Percentiles rank a stretch among this genome's conserved stretches.
Evolutionary conservation across 345 rosid genomes (phyloP).

Genomic region (Orychophragmus violaceus): DNA sequence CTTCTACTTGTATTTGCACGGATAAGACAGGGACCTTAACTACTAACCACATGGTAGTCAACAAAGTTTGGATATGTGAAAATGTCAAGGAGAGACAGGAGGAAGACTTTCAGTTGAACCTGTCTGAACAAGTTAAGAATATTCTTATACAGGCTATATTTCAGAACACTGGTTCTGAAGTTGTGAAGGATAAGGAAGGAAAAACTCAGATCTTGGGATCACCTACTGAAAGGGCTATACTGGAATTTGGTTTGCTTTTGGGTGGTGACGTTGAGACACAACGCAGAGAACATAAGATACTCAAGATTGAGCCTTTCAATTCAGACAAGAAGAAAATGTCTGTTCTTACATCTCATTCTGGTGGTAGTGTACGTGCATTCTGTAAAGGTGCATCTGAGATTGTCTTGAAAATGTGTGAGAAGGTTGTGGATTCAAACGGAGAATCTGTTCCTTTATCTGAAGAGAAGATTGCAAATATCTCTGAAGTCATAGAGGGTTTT

Average conservation of each 20-base stretch:
- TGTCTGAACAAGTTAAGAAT: constrained; percentile 42
- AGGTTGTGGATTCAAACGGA: constrained; percentile 50
- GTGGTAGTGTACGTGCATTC: constrained; percentile 57
- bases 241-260: constrained; percentile 79
- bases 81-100: constrained; percentile 32
- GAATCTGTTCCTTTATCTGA: constrained; percentile 47
- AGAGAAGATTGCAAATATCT: constrained; percentile 36
- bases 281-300: constrained; percentile 45
- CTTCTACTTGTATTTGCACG: constrained; percentile 84
- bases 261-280: constrained; percentile 58
- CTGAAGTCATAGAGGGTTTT: constrained; percentile 55
- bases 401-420: constrained; percentile 74
- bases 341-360: constrained; percentile 67
- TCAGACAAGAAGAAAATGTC: constrained; percentile 94
- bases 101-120: constrained; percentile 40
- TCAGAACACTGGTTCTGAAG: constrained; percentile 76
- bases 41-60: constrained; percentile 89
- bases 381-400: constrained; percentile 98
- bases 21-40: constrained; percentile 97
- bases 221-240: constrained; percentile 84
- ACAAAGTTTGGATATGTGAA: constrained; percentile 65
- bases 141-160: constrained; percentile 60
- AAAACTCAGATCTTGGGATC: constrained; percentile 63
- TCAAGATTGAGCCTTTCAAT: constrained; percentile 82
- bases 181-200: constrained; percentile 71